Base-by-base conservation (phyloP, 2,329 filamentous ascomycete species). In the Claviceps capensis region DNA sequence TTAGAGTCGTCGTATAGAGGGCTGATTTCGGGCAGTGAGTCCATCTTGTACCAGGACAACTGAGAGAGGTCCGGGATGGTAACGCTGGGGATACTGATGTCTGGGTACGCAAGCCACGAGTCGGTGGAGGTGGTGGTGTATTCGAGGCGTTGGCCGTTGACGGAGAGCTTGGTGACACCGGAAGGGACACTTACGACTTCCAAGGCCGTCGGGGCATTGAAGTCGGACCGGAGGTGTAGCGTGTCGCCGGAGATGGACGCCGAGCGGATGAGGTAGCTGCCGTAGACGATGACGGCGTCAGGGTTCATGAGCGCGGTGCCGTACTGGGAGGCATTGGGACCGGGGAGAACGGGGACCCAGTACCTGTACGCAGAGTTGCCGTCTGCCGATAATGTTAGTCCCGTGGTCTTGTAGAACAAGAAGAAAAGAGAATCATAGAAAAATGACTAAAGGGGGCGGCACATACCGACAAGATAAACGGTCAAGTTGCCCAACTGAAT, bases 11-110 rank as follows among this genome's bases (percentile, higher is more conserved):
- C 79, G 58, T 89, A 91, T 1, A 64, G 65, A 0, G 71, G 56
- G 48, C 75, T 63, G 6, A 87, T 70, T 62, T 91, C 87, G 0
- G 86, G 87, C 0, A 93, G 76, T 0, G 78, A 78, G 63, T 91
- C 81, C 22, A 86, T 60, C 53, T 78, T 81, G 61, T 81, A 81
- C 87, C 87, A 93, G 1, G 75, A 65, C 9, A 86, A 64, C 0
- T 69, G 63, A 14, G 72, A 69, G 2, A 90, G 70, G 7, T 76
- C 67, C 0, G 66, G 62, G 3, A 63, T 42, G 16, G 52, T 36
- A 40, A 62, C 4, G 3, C 47, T 13, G 0, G 85, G 84, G 1
- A 88, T 57, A 0, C 62, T 59, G 41, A 86, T 55, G 0, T 67
- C 62, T 0, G 79, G 80, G 7, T 69, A 64, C 0, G 63, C 61